Conservation (phyloP, 768 basidiomycete genomes). For the Porphyrellus cyaneotinctus region DNA sequence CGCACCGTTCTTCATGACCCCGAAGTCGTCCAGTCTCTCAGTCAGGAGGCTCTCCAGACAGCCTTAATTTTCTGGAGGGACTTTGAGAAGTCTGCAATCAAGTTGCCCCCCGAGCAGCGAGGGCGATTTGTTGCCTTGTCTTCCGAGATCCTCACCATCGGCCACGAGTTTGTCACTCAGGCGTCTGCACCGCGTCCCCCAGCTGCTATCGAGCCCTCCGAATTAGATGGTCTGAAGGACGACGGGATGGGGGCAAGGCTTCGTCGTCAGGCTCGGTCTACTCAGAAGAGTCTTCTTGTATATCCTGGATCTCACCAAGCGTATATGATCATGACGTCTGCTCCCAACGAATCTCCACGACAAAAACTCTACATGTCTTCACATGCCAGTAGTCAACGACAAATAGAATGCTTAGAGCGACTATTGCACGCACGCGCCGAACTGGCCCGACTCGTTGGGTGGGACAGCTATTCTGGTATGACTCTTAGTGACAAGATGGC, state of each 20-base stretch:
- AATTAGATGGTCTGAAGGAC: slow-evolving; percentile 71
- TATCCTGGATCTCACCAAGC: slow-evolving; percentile 88
- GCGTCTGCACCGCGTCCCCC: slow-evolving; percentile 61
- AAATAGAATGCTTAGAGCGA: slow-evolving; percentile 72
- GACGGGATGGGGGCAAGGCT: slow-evolving; percentile 71
- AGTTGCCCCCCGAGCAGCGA: slow-evolving; percentile 74
- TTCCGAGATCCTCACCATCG: slow-evolving; percentile 83
- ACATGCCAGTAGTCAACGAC: slow-evolving; percentile 68
- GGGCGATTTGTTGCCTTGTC: slow-evolving; percentile 84
- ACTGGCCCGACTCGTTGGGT: slow-evolving; percentile 80
- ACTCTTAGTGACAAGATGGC: slow-evolving; percentile 95
- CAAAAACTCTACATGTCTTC: slow-evolving; percentile 78
- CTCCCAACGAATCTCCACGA: slow-evolving; percentile 79
- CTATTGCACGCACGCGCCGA: slow-evolving; percentile 76
- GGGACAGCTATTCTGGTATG: slow-evolving; percentile 83
- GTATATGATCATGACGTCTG: slow-evolving; percentile 88
- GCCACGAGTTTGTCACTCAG: slow-evolving; percentile 78
- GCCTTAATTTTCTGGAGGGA: slow-evolving; percentile 94
- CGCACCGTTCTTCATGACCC: slow-evolving; percentile 66
- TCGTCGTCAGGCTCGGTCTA: slow-evolving; percentile 71
- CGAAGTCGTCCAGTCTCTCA: slow-evolving; percentile 59
- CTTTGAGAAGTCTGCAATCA: slow-evolving; percentile 96
- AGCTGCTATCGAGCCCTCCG: slow-evolving; percentile 61
- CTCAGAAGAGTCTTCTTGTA: slow-evolving; percentile 69
- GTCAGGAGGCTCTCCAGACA: slow-evolving; percentile 75